phyloP scores from a whole-genome alignment of 768 basidiomycete species.

The Pleurotus tuoliensis region DNA sequence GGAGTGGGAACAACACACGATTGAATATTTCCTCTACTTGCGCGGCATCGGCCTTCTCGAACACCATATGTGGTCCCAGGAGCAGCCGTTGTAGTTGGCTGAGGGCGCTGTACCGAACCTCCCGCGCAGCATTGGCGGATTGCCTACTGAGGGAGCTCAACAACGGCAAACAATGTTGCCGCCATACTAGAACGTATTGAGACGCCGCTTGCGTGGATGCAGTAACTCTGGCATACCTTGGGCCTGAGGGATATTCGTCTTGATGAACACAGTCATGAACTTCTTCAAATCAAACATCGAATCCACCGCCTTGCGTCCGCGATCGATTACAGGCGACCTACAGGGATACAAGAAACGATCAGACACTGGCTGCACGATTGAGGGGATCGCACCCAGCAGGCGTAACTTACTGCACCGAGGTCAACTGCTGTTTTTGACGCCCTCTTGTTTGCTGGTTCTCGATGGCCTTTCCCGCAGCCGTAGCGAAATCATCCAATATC shows the following conservation, averaged over 20 bases:
- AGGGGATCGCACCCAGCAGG: background rate
- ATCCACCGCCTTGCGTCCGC: slow-evolving; percentile 83
- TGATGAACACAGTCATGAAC: slow-evolving; percentile 56
- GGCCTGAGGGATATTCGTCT: slow-evolving; percentile 33
- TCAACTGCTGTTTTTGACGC: slow-evolving; percentile 46
- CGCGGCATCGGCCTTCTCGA: slow-evolving; percentile 51
- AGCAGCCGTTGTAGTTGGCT: slow-evolving; percentile 80
- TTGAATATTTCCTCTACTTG: slow-evolving; percentile 86
- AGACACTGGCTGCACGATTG: slow-evolving; percentile 19
- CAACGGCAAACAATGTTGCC: slow-evolving; percentile 69
- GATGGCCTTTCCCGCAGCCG: slow-evolving; percentile 54
- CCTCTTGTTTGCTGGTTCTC: slow-evolving; percentile 55
- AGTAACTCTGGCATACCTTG: slow-evolving; percentile 34
- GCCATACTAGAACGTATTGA: slow-evolving; percentile 53
- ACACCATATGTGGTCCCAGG: slow-evolving; percentile 67
- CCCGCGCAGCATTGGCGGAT: slow-evolving; percentile 75
- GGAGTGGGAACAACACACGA: slow-evolving; percentile 82
- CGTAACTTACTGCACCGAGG: slow-evolving; percentile 45
- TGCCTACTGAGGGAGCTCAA: slow-evolving; percentile 73
- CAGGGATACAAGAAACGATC: too few species aligned
- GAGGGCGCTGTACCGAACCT: slow-evolving; percentile 79
- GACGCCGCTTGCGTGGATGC: background rate
- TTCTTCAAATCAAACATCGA: slow-evolving; percentile 70
- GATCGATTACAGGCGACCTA: slow-evolving; percentile 69
- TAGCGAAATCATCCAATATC: slow-evolving; percentile 84